Base-by-base conservation (phyloP, 2,329 filamentous ascomycete species). In the Aspergillus uvarum region DNA sequence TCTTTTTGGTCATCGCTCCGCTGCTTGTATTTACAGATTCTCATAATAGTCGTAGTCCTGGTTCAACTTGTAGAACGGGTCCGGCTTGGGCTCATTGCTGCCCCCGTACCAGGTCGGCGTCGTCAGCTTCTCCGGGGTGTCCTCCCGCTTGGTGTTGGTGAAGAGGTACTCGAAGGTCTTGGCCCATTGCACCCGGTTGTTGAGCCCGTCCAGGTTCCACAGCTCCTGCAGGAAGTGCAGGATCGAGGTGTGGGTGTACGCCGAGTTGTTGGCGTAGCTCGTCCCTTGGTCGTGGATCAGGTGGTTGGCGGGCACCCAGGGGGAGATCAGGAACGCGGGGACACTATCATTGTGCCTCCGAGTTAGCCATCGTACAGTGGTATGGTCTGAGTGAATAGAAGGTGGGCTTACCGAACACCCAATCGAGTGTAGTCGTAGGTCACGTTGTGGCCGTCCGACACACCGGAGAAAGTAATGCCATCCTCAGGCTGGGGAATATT, bases 171-270 rank as follows among this genome's bases (percentile, higher is more conserved):
- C 74, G 54, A 78, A 78, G 0, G 74, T 77, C 67, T 77, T 76
- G 47, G 76, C 74, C 75, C 76, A 78, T 58, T 77, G 74, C 16
- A 79, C 76, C 2, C 76, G 71, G 56, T 77, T 77, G 61, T 78
- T 77, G 16, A 79, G 55, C 2, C 74, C 73, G 32, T 78, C 71
- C 16, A 79, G 64, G 0, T 63, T 69, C 76, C 77, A 78, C 11
- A 79, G 66, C 52, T 77, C 70, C 63, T 78, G 75, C 47, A 79
- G 59, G 66, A 77, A 77, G 51, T 78, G 76, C 59, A 78, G 63
- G 56, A 78, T 66, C 11, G 72, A 76, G 19, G 69, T 71, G 61
- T 78, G 76, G 16, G 76, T 77, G 67, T 78, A 77, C 8, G 72
- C 75, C 6, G 72, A 74, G 60, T 76, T 69, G 19, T 66, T 56